These are phyloP conservation scores for Fusarium albidum DNA, from an alignment of 2,329 filamentous ascomycete species.

Conservation along the genomic window DNA sequence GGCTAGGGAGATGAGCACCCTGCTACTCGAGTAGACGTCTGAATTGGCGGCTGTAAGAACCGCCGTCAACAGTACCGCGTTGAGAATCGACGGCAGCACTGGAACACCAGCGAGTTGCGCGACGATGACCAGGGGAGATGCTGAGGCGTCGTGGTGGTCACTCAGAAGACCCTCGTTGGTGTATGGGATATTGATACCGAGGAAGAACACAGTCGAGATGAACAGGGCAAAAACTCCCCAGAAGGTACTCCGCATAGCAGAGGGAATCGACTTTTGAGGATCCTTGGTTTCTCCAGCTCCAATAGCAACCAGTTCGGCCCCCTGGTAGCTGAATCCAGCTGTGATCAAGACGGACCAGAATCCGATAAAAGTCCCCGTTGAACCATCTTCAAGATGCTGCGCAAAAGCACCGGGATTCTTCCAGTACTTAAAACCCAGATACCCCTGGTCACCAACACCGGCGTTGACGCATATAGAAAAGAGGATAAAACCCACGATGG, in stretches of 20 bases:
- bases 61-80: constrained; percentile 76
- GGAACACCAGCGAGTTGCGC: constrained; percentile 70
- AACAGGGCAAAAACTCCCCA: constrained; percentile 84
- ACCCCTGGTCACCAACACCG: constrained; percentile 68
- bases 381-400: constrained; percentile 27
- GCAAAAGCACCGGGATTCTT: constrained; percentile 50
- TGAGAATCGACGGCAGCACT: constrained; percentile 70
- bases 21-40: constrained; percentile 48
- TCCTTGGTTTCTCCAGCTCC: constrained; percentile 81
- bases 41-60: constrained; percentile 69
- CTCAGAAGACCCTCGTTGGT: constrained; percentile 63
- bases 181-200: constrained; percentile 80
- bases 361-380: constrained; percentile 60
- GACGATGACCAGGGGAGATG: constrained; percentile 76
- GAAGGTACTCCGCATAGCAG: constrained; percentile 80
- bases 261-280: constrained; percentile 75
- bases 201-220: constrained; percentile 72
- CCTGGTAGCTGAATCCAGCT: constrained; percentile 79
- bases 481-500: constrained; percentile 70
- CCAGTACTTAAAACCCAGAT: constrained; percentile 72
- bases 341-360: constrained; percentile 76
- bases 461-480: constrained; percentile 68
- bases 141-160: constrained; percentile 45
- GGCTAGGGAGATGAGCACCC: constrained; percentile 45
- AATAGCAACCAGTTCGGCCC: constrained; percentile 78